These are phyloP conservation scores for Diutina sp. DNA, from an alignment of 1,139 yeast species.

Conservation along the genomic window DNA sequence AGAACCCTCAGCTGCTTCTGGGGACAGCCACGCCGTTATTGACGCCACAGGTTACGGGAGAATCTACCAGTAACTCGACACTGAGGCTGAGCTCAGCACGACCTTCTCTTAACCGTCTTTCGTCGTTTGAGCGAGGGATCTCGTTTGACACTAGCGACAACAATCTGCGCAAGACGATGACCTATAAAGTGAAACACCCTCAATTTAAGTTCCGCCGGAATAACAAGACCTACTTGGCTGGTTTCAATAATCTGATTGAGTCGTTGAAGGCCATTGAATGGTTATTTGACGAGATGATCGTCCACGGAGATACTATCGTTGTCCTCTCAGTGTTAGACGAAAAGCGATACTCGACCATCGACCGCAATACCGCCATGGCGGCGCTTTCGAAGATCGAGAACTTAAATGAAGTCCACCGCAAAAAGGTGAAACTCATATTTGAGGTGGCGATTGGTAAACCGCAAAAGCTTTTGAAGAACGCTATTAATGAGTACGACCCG, in stretches of 20 bases:
- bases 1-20: background rate
- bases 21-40: background rate
- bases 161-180: conserved; percentile 31
- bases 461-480: conserved; percentile 37
- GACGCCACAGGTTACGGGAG: background rate
- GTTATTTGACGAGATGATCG: conserved; percentile 51
- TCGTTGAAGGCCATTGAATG: conserved; percentile 51
- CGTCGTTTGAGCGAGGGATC: conserved; percentile 17
- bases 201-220: conserved; percentile 41
- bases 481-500: conserved; percentile 51
- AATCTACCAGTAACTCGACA: background rate
- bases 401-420: conserved; percentile 30
- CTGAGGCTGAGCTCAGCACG: background rate
- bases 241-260: conserved; percentile 45
- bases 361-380: conserved; percentile 19
- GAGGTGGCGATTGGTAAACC: conserved; percentile 57
- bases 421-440: conserved; percentile 39
- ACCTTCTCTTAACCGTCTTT: background rate
- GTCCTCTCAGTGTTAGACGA: conserved; percentile 48
- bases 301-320: conserved; percentile 53
- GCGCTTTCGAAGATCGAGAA: conserved; percentile 27
- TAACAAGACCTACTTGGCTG: conserved; percentile 51
- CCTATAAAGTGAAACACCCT: conserved; percentile 43
- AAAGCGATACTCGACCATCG: conserved; percentile 15
- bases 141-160: conserved; percentile 38